phyloP scores from a whole-genome alignment of 176 grass and related monocot genomes.

The Chrysopogon serrulatus region DNA sequence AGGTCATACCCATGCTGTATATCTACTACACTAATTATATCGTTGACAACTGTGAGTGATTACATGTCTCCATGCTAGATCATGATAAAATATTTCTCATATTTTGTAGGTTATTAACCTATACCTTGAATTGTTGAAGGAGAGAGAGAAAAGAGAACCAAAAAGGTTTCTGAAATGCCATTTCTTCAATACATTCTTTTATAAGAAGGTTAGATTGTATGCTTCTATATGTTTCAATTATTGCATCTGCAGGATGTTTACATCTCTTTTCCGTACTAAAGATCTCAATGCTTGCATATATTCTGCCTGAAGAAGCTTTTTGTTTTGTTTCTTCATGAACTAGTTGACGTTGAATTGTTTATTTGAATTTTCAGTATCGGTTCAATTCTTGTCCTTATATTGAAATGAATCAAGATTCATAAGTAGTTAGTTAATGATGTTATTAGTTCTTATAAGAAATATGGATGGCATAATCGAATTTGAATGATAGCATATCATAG shows the following conservation, averaged over 20 bases:
- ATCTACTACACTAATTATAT: neutral
- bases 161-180: conserved; percentile 73
- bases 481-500: neutral
- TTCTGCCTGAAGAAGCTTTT: neutral
- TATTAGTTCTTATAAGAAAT: neutral
- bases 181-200: conserved; percentile 98
- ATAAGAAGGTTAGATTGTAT: conserved; percentile 74
- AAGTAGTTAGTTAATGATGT: too few relatives aligned
- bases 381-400: too few relatives aligned
- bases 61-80: conserved; percentile 8
- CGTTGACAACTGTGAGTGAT: neutral
- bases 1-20: conserved; percentile 49
- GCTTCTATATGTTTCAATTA: conserved; percentile 6
- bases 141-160: conserved; percentile 67
- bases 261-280: neutral
- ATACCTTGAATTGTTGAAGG: conserved; percentile 87
- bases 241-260: neutral
- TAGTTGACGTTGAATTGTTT: neutral
- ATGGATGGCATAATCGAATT: neutral
- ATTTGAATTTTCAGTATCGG: neutral
- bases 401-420: too few relatives aligned
- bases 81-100: conserved; percentile 13
- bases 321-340: neutral
- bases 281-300: neutral
- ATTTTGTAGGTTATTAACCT: conserved; percentile 83